Percentiles rank a stretch among this genome's conserved stretches.
Conservation (phyloP, 148 eudicot species). For the Arbutus unedo region DNA sequence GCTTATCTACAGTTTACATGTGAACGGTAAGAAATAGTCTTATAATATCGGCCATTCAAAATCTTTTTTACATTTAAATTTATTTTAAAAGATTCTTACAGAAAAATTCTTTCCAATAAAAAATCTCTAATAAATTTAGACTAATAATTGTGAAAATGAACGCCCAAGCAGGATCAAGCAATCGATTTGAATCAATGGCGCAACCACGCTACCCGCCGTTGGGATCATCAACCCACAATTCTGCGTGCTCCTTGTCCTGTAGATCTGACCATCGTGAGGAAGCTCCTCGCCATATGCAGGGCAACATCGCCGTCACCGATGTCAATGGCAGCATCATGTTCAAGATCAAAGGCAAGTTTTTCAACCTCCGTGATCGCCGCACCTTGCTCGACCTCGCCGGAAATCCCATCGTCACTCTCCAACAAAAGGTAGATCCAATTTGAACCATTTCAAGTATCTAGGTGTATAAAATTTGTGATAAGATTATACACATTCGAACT, state of each 20-base stretch:
- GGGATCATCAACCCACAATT: conserved; percentile 29
- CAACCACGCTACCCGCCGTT: background rate
- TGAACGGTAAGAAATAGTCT: too few relatives aligned
- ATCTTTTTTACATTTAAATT: too few relatives aligned
- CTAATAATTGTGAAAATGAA: too few relatives aligned
- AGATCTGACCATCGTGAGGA: conserved; percentile 25
- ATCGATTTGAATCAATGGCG: background rate
- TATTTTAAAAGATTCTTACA: too few relatives aligned
- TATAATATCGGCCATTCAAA: too few relatives aligned
- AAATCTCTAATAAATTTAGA: too few relatives aligned
- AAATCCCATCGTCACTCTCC: conserved; percentile 21
- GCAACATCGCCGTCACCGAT: conserved; percentile 27
- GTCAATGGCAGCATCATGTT: conserved; percentile 29
- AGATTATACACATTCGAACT: too few relatives aligned
- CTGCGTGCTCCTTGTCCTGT: conserved; percentile 24
- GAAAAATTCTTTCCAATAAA: too few relatives aligned
- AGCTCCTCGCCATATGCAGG: conserved; percentile 22
- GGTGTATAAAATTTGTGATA: too few relatives aligned
- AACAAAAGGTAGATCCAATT: conserved; percentile 6
- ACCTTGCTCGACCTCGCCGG: conserved; percentile 10
- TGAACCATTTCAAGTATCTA: background rate
- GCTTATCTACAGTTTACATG: too few relatives aligned
- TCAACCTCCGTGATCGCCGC: conserved; percentile 19
- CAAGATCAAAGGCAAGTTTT: conserved; percentile 17
- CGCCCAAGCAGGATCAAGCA: too few relatives aligned